Conservation (phyloP, 2,329 filamentous ascomycete genomes). For the Tolypocladium album region DNA sequence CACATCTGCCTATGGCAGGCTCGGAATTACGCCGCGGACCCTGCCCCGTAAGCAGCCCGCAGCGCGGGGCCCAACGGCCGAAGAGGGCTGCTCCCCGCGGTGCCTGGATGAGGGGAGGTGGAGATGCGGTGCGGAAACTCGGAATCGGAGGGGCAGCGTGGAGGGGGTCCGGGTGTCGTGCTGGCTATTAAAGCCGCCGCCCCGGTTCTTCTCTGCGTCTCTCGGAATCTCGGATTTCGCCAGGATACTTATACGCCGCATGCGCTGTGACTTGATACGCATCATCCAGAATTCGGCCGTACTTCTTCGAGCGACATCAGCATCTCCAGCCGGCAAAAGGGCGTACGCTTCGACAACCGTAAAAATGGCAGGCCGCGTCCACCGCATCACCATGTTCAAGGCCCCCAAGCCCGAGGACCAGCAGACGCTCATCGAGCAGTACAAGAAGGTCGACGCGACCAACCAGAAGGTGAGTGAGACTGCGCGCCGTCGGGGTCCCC, state of each 20-base stretch:
- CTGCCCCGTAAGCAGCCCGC: background rate
- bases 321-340: background rate
- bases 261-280: background rate
- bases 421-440: constrained; percentile 31
- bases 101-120: background rate
- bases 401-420: constrained; percentile 32
- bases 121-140: background rate
- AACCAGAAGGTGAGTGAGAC: constrained; percentile 30
- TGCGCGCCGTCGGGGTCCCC: constrained; percentile 12
- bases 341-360: background rate
- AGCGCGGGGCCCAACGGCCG: background rate
- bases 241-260: background rate
- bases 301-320: background rate
- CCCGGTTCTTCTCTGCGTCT: background rate
- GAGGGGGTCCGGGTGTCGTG: background rate
- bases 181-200: background rate
- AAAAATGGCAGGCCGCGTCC: constrained; percentile 28
- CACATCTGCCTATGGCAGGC: background rate
- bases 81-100: background rate
- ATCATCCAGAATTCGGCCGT: background rate
- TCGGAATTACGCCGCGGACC: background rate
- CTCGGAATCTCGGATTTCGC: background rate
- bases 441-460: constrained; percentile 26
- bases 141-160: background rate
- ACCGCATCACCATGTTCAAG: constrained; percentile 45